phyloP scores from a whole-genome alignment of 2,329 filamentous ascomycete species.

The Phaeosphaeriaceae sp. region DNA sequence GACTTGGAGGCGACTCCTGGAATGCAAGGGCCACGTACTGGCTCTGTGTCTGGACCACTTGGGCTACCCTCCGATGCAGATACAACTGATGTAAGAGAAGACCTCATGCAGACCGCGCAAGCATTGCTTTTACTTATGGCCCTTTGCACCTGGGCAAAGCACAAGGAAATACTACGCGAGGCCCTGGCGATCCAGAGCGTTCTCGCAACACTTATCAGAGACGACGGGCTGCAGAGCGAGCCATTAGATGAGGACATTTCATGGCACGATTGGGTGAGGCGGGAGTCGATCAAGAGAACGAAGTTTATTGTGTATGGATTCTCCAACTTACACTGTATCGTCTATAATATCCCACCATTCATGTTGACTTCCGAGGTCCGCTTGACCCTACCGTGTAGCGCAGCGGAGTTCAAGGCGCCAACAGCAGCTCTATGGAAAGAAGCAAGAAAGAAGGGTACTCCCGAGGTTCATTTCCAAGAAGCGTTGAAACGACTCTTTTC shows the following conservation, averaged over 20 bases:
- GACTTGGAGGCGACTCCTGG: conserved; percentile 20
- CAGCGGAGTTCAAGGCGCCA: conserved; percentile 62
- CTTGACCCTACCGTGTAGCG: conserved; percentile 61
- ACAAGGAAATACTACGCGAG: conserved; percentile 63
- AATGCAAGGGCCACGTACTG: conserved; percentile 22
- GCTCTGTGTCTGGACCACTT: conserved; percentile 34
- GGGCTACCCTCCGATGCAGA: conserved; percentile 35
- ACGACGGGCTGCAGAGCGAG: conserved; percentile 61
- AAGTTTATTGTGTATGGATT: conserved; percentile 65
- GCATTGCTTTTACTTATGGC: conserved; percentile 68
- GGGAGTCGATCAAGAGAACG: conserved; percentile 61
- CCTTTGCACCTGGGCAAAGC: conserved; percentile 66
- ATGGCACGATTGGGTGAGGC: conserved; percentile 62
- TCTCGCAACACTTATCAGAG: conserved; percentile 62
- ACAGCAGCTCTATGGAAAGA: conserved; percentile 59
- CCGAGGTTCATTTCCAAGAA: conserved; percentile 40
- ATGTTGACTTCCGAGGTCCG: conserved; percentile 63
- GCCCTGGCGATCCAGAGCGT: conserved; percentile 65
- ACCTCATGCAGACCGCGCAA: conserved; percentile 69
- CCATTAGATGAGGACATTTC: conserved; percentile 63
- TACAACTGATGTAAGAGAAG: conserved; percentile 20
- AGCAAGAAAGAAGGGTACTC: conserved; percentile 28
- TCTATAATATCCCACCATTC: conserved; percentile 67
- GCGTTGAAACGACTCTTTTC: conserved; percentile 45
- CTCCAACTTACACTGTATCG: conserved; percentile 67